Percentiles rank a stretch among this genome's conserved stretches.
These are phyloP conservation scores for Eimeria tenella DNA, from an alignment of 169 alveolate species.

Conservation along the genomic window DNA sequence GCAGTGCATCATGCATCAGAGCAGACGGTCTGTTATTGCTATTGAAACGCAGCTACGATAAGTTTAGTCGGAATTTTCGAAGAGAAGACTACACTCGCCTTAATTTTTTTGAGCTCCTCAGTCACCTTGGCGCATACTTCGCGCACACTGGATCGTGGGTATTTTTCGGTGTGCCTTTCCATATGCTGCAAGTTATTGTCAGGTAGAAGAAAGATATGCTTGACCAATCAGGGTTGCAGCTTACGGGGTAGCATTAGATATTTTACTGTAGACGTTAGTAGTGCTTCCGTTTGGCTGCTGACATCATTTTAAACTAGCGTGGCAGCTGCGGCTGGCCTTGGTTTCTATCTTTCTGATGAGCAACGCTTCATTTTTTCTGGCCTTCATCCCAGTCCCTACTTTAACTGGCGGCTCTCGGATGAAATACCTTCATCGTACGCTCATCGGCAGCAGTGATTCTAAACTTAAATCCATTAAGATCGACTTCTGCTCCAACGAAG, in stretches of 20 bases:
- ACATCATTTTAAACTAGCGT: neutral
- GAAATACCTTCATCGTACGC: slow-evolving; percentile 54
- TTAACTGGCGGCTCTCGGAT: neutral
- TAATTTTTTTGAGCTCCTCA: slow-evolving; percentile 24
- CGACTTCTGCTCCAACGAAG: slow-evolving; percentile 75
- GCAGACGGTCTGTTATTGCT: neutral
- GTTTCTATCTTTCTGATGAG: neutral
- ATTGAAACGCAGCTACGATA: neutral
- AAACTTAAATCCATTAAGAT: slow-evolving; percentile 36
- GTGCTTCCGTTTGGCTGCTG: neutral
- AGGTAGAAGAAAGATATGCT: neutral
- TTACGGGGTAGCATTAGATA: neutral
- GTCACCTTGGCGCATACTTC: slow-evolving; percentile 54
- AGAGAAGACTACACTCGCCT: neutral
- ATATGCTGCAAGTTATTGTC: slow-evolving; percentile 21
- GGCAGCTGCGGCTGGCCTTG: neutral
- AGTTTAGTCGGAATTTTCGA: neutral
- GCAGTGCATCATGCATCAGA: neutral
- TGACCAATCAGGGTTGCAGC: neutral
- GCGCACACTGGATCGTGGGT: slow-evolving; percentile 64
- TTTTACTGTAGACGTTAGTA: neutral
- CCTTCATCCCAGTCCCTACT: neutral
- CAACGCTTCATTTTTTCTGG: neutral
- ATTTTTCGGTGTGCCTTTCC: slow-evolving; percentile 49
- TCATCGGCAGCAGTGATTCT: slow-evolving; percentile 72